A percentile compares a stretch with the other conserved stretches of the same genome.
Evolutionary conservation across 148 eudicot species (phyloP).

Genomic region (Cornus suecica): DNA sequence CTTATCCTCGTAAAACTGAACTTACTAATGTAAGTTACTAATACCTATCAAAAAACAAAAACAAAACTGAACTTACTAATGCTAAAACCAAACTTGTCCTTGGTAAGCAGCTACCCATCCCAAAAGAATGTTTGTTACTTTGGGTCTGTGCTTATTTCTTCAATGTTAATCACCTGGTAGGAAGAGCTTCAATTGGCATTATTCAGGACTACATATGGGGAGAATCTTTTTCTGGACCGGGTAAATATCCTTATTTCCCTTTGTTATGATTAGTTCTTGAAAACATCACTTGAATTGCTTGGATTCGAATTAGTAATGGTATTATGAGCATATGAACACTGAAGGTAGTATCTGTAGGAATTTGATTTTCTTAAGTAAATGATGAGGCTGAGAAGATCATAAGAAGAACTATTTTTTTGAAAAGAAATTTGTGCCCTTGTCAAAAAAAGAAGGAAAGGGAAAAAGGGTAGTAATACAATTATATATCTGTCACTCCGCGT

Average conservation of each 20-base stretch:
- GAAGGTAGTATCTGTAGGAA: neutral
- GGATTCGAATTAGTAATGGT: neutral
- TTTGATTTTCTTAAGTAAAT: neutral
- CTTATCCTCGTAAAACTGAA: neutral
- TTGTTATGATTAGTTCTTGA: neutral
- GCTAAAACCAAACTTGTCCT: neutral
- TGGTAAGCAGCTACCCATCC: neutral
- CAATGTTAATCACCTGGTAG: conserved; percentile 31
- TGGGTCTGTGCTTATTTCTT: neutral
- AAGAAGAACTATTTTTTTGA: neutral
- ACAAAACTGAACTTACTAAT: neutral
- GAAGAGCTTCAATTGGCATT: conserved; percentile 85
- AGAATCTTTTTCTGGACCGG: conserved; percentile 86
- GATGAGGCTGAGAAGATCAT: neutral
- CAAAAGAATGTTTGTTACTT: no score
- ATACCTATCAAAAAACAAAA: no score
- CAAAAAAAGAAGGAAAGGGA: neutral
- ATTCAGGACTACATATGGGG: conserved; percentile 49
- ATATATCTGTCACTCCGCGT: neutral
- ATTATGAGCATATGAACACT: neutral
- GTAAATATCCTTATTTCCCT: conserved; percentile 32
- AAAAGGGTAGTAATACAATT: no score
- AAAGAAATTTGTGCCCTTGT: neutral
- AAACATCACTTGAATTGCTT: neutral
- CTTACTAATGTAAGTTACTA: no score